Evolutionary conservation across 768 basidiomycete species (phyloP).

Genomic region (Dioszegia hungarica): DNA sequence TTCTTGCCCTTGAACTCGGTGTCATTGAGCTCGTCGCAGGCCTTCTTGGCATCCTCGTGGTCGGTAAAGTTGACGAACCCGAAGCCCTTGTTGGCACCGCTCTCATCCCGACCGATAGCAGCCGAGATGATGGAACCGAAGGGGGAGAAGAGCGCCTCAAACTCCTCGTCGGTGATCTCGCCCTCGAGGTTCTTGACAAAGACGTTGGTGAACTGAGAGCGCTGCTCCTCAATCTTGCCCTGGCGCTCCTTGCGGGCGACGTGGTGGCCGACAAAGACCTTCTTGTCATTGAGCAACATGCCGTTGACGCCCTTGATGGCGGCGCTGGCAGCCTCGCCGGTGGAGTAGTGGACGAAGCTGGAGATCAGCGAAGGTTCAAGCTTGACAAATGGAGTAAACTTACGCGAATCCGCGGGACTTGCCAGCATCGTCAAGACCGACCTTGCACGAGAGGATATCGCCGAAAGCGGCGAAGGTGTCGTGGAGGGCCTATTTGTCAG

Average conservation of each 20-base stretch:
- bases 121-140: constrained; percentile 87
- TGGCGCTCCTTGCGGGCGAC: constrained; percentile 98
- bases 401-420: constrained; percentile 85
- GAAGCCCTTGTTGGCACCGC: constrained; percentile 87
- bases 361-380: not conserved
- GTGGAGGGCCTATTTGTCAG: constrained; percentile 72
- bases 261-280: constrained; percentile 96
- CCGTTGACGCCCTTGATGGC: constrained; percentile 99
- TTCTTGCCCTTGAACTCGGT: constrained; percentile 76
- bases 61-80: constrained; percentile 95
- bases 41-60: constrained; percentile 86
- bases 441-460: constrained; percentile 98
- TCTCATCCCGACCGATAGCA: constrained; percentile 73
- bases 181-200: constrained; percentile 95
- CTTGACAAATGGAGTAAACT: constrained; percentile 2
- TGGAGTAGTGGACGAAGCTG: constrained; percentile 96
- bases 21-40: constrained; percentile 86
- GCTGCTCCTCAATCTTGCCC: constrained; percentile 97
- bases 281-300: constrained; percentile 99
- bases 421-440: constrained; percentile 91
- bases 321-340: constrained; percentile 86
- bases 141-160: constrained; percentile 68
- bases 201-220: constrained; percentile 93
- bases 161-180: constrained; percentile 78
- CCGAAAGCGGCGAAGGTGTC: constrained; percentile 99